These are phyloP conservation scores for Pochonia chlamydosporia DNA, from an alignment of 2,329 filamentous ascomycete genomes.

Conservation along the genomic window DNA sequence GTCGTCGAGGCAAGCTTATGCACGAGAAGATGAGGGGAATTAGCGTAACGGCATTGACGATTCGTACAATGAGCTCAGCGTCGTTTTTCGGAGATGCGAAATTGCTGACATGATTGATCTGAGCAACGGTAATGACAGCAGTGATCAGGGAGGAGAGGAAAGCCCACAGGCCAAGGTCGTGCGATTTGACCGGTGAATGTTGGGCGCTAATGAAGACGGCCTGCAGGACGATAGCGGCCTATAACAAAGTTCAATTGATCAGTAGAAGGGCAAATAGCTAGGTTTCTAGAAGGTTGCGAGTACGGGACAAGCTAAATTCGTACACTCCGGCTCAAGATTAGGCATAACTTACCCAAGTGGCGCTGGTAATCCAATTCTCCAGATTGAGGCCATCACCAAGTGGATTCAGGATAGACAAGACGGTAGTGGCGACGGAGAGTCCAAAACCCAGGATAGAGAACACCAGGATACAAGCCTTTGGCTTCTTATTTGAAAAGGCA, in stretches of 20 bases:
- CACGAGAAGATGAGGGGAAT: slow-evolving; percentile 42
- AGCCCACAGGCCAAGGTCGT: slow-evolving; percentile 47
- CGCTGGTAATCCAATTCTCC: slow-evolving; percentile 55
- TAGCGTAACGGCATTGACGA: slow-evolving; percentile 38
- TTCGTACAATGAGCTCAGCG: slow-evolving; percentile 38
- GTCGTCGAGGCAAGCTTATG: slow-evolving; percentile 58
- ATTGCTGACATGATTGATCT: slow-evolving; percentile 33
- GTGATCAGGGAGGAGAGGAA: slow-evolving; percentile 42
- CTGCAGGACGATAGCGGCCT: slow-evolving; percentile 50
- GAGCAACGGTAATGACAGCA: slow-evolving; percentile 35
- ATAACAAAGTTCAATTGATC: background rate
- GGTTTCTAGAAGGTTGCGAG: no score
- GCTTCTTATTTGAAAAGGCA: slow-evolving; percentile 54
- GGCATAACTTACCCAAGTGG: slow-evolving; percentile 60
- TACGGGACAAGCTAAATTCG: no score
- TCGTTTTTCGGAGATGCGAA: slow-evolving; percentile 25
- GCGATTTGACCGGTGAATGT: slow-evolving; percentile 45
- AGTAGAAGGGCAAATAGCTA: background rate
- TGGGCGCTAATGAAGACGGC: slow-evolving; percentile 41
- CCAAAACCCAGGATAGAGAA: slow-evolving; percentile 49
- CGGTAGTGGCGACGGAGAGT: slow-evolving; percentile 49
- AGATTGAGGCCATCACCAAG: slow-evolving; percentile 35
- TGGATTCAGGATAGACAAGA: slow-evolving; percentile 41
- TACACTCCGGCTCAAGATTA: no score
- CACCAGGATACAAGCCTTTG: slow-evolving; percentile 49